Evolutionary conservation across 108 stramenopile genomes (phyloP), one percentile per base, ranked within the genome.

Genomic region (Conticribra guillardii): DNA sequence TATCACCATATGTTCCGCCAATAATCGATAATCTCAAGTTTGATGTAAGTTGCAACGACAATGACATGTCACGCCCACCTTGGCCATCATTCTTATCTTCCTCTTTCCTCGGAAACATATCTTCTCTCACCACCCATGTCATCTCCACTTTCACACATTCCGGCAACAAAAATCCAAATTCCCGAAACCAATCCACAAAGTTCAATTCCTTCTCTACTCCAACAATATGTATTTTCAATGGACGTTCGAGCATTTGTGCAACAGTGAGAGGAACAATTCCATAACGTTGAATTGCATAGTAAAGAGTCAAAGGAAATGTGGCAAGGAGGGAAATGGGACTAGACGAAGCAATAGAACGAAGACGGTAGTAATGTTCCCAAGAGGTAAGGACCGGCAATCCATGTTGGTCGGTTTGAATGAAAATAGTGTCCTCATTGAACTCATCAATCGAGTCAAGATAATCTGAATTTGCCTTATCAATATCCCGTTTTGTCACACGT

Each of bases 131-230:
- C 15, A 96, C 67, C 76, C 89, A 93, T 0, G 83, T 76, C 64
- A 96, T 54, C 28, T 92, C 89, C n/a, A 94, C 24, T 69, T 81
- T 28, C 2, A 94, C 22, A 65, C 87, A 70, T 19, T 84, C 69
- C 23, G 90, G 90, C 7, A 94, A 51, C 9, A 94, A 64, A 66
- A 77, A 90, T 17, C 64, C 79, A 2, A 92, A 53, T 72, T 96
- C 94, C 27, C 72, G 30, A 71, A 96, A 96, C 0, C 92, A 51
- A 80, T 92, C 91, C 51, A 96, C 37, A 80, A 96, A 96, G 55
- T 96, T 92, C 48, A 91, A 48, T 71, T 96, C 94, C 82, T 96
- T 96, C 53, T 96, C 94, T 23, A 87, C 76, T 0, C 94, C 94
- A 26, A 96, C 94, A 15, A 92, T 63, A 69, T 96, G 91, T 24